Base-by-base conservation (phyloP, 2,329 filamentous ascomycete species). In the Fusarium sp. region DNA sequence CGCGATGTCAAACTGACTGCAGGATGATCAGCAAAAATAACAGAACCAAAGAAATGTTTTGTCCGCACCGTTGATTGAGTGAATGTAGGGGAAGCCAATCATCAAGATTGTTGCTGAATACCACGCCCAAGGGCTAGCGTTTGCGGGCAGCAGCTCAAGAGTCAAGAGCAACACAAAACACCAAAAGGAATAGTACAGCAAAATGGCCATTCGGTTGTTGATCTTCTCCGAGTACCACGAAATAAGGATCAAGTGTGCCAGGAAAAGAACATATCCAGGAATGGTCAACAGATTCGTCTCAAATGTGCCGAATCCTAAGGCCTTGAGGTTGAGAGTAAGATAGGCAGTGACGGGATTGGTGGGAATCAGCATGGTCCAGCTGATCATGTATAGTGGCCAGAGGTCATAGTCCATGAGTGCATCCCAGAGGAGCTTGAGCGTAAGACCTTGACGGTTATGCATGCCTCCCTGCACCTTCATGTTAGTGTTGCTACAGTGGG, bases 371-470 rank as follows among this genome's bases (percentile, higher is more conserved):
- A 79, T 69, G 1, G 78, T 79, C n/a, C 78, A 72, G 14, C 72
- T 65, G 39, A 73, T 73, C 15, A 41, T 42, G 24, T 75, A 71
- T 2, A 74, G 28, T 3, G 66, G 69, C 69, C 73, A 90, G 55
- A 91, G 81, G 64, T 90, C 87, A 64, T 87, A 90, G 55, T 90
- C 89, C 5, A 80, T 82, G 12, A 89, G 76, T 8, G 85, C 83
- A 22, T 85, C 77, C 84, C 86, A 87, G 2, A 90, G 82, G 6
- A 84, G 81, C 14, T 80, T 81, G 6, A 82, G 80, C 1, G 85
- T 87, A n/a, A 90, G 82, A 2, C 85, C 85, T 76, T 90, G 84
- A 11, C 88, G 85, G 65, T 90, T 90, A 75, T 90, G 87, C 87
- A 91, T 90, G 56, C 85, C 85, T 42, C 86, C 86, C 77, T 88